Evolutionary conservation across 495 filamentous ascomycete species (phyloP), one percentile per base, ranked within the genome.

Genomic region (Podospora fimiseda): DNA sequence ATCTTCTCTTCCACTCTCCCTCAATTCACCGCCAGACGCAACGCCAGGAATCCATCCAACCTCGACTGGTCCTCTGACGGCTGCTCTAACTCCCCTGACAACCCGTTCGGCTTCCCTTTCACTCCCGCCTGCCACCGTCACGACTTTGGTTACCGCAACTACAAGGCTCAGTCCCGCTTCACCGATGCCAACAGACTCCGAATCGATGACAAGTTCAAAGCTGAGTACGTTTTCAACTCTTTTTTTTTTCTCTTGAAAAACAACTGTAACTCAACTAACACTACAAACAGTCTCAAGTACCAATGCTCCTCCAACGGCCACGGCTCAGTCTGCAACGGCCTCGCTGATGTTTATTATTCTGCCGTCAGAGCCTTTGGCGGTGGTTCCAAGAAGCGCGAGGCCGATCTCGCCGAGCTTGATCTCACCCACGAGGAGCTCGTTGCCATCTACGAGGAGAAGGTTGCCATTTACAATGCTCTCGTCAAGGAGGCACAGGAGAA

Each of bases 71-170:
- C 57, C 9, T 65, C 69, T n/a, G 63, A 76, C 24, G 67, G 67
- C 39, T 78, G 75, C 65, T 65, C 68, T 8, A 23, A 43, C 2
- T 70, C 70, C 3, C 70, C 73, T 0, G 75, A 78, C 47, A 64
- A 67, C 33, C 75, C 75, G 6, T 60, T 66, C 15, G 70, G 72
- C 7, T 78, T 72, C 58, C 57, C 70, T 59, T 78, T 78, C 53
- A 37, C 50, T 5, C 65, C 58, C 0, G 59, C 58, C 16, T 79
- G 76, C 66, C 33, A 72, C 40, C 67, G 75, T 16, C 75, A 79
- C 53, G 75, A 79, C 42, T 79, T 78, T 46, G 75, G 73, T 0
- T 78, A 75, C 52, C 54, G 63, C 3, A 78, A 77, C 56, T 75
- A 65, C 54, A 68, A 72, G 51, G 42, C 21, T 5, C 73, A 75